Base-by-base conservation (phyloP, 2,329 filamentous ascomycete species). In the Colletotrichum sp. region DNA sequence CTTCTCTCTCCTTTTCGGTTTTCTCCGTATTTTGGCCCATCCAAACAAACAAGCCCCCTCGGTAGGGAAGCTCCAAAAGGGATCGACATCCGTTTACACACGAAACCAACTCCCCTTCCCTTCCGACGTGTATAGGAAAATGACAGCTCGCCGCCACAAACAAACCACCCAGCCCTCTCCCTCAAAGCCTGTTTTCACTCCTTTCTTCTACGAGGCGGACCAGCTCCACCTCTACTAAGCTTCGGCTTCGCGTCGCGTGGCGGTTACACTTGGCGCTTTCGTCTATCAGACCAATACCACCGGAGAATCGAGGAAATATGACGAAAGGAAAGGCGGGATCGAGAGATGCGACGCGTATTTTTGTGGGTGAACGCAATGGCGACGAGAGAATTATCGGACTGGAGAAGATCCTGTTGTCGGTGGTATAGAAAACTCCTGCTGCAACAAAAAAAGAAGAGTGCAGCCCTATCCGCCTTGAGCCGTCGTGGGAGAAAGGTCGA, bases 401-500 rank as follows among this genome's bases (percentile, higher is more conserved):
- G 19, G n/a, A 16, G 65, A 36, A 66, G 55, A 49, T 29, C 32
- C 63, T 52, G 44, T 64, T 65, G 75, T 75, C 30, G 52, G 62
- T 68, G 72, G 62, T 77, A 64, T 76, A 75, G 55, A 62, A 62
- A 77, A 77, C 64, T 72, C 69, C 69, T 77, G 67, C 32, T 77
- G 72, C 55, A 52, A 55, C 61, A 30, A 29, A 52, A 62, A 69
- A 32, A 22, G 4, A 22, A 39, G 61, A 30, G 22, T 52, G 72
- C 65, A 75, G 71, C 61, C 66, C 66, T 75, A 16, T 25, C 74
- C 61, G 30, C 52, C n/a, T 71, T 36, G 61, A 55, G 75, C 62
- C 75, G 61, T 15, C 57, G 57, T 67, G 62, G 27, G 65, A 70
- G 65, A 75, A 65, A 16, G 30, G 71, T 77, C 71, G 75, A 30